Evolutionary conservation across 208 protist genomes (phyloP).

Genomic region (Acanthamoeba culbertsoni): DNA sequence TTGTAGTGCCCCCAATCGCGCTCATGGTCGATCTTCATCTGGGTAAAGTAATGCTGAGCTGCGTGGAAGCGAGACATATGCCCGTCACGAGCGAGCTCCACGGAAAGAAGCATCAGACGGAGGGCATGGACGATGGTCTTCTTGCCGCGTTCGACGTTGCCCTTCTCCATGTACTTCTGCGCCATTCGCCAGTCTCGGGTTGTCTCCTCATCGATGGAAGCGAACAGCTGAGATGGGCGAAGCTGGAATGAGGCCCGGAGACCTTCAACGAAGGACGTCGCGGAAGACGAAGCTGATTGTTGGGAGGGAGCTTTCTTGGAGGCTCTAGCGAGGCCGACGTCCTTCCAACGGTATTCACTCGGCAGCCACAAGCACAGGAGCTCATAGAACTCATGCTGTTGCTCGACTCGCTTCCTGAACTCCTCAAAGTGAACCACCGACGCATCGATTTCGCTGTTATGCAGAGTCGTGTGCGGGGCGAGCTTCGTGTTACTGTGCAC

Average conservation of each 20-base stretch:
- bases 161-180: conserved; percentile 43
- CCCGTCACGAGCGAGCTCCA: neutral
- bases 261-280: neutral
- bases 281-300: neutral
- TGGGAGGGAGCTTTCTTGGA: neutral
- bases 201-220: conserved; percentile 20
- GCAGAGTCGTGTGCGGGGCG: neutral
- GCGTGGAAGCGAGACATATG: neutral
- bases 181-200: conserved; percentile 22
- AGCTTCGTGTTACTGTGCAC: neutral
- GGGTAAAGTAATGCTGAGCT: neutral
- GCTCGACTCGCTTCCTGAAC: neutral
- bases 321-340: neutral
- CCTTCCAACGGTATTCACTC: conserved; percentile 25
- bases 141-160: neutral
- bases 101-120: conserved; percentile 2
- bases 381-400: conserved; percentile 30
- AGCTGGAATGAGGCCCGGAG: neutral
- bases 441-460: conserved; percentile 53
- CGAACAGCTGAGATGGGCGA: neutral
- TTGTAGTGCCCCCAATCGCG: neutral
- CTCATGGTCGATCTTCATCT: neutral
- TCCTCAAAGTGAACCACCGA: neutral
- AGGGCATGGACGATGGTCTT: conserved; percentile 54
- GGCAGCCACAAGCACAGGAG: conserved; percentile 38